Base-by-base conservation (phyloP, 73 alveolate species). In the Effrenium voratum region DNA sequence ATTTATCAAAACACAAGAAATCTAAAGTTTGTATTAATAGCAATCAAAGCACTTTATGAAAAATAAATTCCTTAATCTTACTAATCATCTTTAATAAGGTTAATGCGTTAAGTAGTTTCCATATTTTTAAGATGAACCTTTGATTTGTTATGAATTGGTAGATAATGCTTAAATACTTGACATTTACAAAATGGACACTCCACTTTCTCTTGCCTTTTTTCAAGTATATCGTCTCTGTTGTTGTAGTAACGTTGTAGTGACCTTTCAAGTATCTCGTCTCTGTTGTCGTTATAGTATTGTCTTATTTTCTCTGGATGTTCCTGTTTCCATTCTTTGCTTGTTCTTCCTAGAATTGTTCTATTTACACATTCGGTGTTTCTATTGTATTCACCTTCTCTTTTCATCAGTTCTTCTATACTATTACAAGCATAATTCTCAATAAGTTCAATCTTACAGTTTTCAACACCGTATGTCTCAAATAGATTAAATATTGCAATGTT, bases 371-470 rank as follows among this genome's bases (percentile, higher is more conserved):
- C 81, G 13, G 6, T 70, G 46, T 46, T 28, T 70, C 32, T 43
- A 70, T 28, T 70, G 32, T n/a, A 70, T 26, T 70, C 46, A 24
- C 81, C 81, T 70, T 70, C 81, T 13, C 46, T 30, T 70, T 46
- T 70, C 45, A 24, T 19, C 6, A 70, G 81, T 46, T 70, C 81
- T 36, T 24, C 38, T 36, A 28, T 30, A 46, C 38, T 70, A n/a
- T 70, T 36, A 36, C 81, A 70, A 43, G 81, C 45, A 36, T 70
- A 70, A 24, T 70, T 36, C 38, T 70, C 81, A 70, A 70, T 70
- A 30, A 70, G 81, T 70, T 70, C 81, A 28, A 70, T 70, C 32
- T 70, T 70, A 19, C 81, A 70, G 47, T 70, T 70, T 36, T 70
- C 81, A 30, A 70, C 81, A 8, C 81, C 81, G 24, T 28, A 70